Base-by-base conservation (phyloP, 345 rosid species). In the Eucalyptus coolabah region DNA sequence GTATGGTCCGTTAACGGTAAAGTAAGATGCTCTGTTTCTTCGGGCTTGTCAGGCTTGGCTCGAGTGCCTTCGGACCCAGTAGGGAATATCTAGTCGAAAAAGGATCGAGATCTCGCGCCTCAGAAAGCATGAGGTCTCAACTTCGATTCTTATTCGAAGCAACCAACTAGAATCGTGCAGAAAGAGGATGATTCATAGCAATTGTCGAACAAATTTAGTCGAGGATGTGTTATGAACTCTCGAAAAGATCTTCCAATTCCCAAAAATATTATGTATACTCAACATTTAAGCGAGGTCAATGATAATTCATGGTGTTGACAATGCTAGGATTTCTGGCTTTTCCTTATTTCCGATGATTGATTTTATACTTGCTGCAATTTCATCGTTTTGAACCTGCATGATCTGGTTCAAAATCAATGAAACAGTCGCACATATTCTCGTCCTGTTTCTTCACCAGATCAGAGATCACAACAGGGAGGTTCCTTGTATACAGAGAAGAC, bases 401-500 rank as follows among this genome's bases (percentile, higher is more conserved):
- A 60, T 63, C 17, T 63, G 34, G 72, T 63, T 63, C 72, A 63
- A 30, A 63, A 13, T 63, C 5, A 63, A 30, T 63, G 72, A 30
- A 30, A 63, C 28, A 56, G 12, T 56, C 23, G 3, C 28, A 2
- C 28, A 0, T 23, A 23, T 56, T 56, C 60, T 56, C 28, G 65
- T 47, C 90, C 80, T 92, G 93, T 42, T 90, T 86, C 89, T 93
- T 94, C 50, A 49, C 82, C 10, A 92, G 93, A 81, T 96, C 96
- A 81, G 93, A 93, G 90, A 89, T 93, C n/a, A 91, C 93, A 65
- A 89, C 89, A 1, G 95, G 97, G 92, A 93, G 95, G 92, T 95
- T 92, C 94, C 91, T 94, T 87, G 93, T 93, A 42, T 96, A 94
- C 91, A 92, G 97, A 86, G 96, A 94, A 88, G 99, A 95, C 47